These are phyloP conservation scores for Eimeria necatrix DNA, from an alignment of 169 alveolate species.

Conservation along the genomic window DNA sequence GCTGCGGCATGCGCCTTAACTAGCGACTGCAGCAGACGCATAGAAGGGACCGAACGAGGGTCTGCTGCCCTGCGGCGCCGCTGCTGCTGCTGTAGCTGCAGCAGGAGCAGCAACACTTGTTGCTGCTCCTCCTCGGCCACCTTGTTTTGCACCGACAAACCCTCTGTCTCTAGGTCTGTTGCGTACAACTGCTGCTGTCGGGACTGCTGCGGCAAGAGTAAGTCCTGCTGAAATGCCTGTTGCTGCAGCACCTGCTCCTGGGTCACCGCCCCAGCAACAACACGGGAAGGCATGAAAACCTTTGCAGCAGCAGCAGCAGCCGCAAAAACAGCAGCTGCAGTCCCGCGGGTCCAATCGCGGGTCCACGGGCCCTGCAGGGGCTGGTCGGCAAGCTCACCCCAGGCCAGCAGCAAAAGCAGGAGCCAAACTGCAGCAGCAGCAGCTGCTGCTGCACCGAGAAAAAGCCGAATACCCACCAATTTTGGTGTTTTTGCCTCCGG, in stretches of 20 bases:
- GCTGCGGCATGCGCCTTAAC: slow-evolving; percentile 2
- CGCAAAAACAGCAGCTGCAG: slow-evolving; percentile 10
- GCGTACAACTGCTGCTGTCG: neutral
- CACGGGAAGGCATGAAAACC: neutral
- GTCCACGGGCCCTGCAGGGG: slow-evolving; percentile 2
- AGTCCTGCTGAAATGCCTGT: neutral
- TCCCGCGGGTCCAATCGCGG: neutral
- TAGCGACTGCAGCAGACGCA: neutral
- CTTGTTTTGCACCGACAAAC: neutral
- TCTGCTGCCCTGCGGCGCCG: slow-evolving; percentile 28
- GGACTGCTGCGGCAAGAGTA: neutral
- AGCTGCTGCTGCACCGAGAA: slow-evolving; percentile 25
- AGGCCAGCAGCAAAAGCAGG: slow-evolving; percentile 17
- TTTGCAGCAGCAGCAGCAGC: slow-evolving; percentile 27
- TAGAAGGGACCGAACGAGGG: neutral
- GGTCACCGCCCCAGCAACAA: neutral
- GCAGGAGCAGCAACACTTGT: slow-evolving; percentile 26
- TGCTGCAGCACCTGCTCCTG: slow-evolving; percentile 44
- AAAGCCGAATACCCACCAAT: neutral
- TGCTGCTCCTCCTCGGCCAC: neutral
- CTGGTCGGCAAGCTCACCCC: neutral
- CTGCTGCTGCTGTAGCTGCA: slow-evolving; percentile 71
- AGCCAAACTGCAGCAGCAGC: slow-evolving; percentile 3
- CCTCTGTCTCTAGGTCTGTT: neutral
- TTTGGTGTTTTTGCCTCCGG: neutral